phyloP scores from a whole-genome alignment of 2,329 filamentous ascomycete genomes.

The Tricladium varicosporioides region DNA sequence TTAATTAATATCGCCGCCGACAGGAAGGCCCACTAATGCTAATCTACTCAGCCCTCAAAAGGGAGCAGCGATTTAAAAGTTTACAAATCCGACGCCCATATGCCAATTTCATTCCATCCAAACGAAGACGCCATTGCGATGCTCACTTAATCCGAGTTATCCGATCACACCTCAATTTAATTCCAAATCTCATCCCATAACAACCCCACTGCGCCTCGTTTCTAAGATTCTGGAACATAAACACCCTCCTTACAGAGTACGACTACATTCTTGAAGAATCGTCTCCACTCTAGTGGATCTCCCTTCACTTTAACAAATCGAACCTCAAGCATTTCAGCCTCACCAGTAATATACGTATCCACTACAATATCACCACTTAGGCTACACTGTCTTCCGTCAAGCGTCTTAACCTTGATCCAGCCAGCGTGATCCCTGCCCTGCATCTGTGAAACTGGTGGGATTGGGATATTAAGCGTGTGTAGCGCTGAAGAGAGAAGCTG shows the following conservation, averaged over 20 bases:
- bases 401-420: slow-evolving; percentile 70
- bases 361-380: slow-evolving; percentile 74
- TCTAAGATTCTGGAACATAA: slow-evolving; percentile 49
- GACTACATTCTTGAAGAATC: slow-evolving; percentile 96
- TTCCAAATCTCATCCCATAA: neutral
- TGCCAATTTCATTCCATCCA: neutral
- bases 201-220: neutral
- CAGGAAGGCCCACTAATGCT: too few relatives aligned
- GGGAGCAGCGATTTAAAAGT: neutral
- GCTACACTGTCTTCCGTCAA: slow-evolving; percentile 69
- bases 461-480: slow-evolving; percentile 80
- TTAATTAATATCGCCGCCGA: neutral
- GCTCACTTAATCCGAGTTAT: neutral
- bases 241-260: slow-evolving; percentile 84
- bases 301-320: slow-evolving; percentile 93
- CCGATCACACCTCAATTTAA: neutral
- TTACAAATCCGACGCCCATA: neutral
- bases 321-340: slow-evolving; percentile 71
- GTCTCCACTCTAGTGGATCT: slow-evolving; percentile 92
- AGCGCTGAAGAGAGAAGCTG: slow-evolving; percentile 78
- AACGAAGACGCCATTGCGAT: slow-evolving; percentile 1
- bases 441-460: slow-evolving; percentile 45
- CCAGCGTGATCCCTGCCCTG: slow-evolving; percentile 55
- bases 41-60: too few relatives aligned
- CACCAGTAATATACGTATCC: slow-evolving; percentile 58